Base-by-base conservation (phyloP, 495 filamentous ascomycete genomes). In the Xanthoparmelia taractica region DNA sequence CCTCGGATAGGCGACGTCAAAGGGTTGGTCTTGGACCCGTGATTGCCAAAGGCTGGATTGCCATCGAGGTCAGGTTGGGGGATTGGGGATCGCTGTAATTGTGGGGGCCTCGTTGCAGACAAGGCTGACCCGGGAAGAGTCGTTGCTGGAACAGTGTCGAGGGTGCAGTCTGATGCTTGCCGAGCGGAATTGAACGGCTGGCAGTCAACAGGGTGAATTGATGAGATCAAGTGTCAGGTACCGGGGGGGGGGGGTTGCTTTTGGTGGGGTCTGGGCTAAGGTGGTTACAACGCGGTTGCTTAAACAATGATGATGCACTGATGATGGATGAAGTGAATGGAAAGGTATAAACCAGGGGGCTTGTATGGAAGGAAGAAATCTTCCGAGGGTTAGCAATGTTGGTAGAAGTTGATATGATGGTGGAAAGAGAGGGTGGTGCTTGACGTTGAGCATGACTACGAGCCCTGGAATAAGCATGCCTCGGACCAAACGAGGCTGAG, bases 21-120 rank as follows among this genome's bases (percentile, higher is more conserved):
- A 57, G 2, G 55, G 55, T 18, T 57, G 47, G 37, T 63, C 54
- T 58, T 58, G 40, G 41, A 20, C 61, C 50, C 61, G 58, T 63
- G n/a, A 23, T 31, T 31, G 54, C 34, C 33, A 38, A 27, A 48
- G 48, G 54, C 40, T 34, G 50, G 29, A 50, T 29, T 27, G 25
- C 11, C 47, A 50, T 29, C 7, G 40, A 33, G 37, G 20, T 43
- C 23, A 36, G 52, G 33, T 36, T 29, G 33, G 43, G 0, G 25
- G n/a, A n/a, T n/a, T n/a, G n/a, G 41, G 47, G 54, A 43, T 38
- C 40, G 55, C n/a, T 25, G n/a, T 41, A 17, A 34, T 36, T 36
- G 34, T 36, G 55, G 58, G 55, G 61, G n/a, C 34, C 40, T 18
- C 34, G n/a, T 17, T 15, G 1, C 1, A 27, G 56, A 31, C 56